Conservation (phyloP, 352 stramenopile species). For the Stephanocyclus meneghinianus region DNA sequence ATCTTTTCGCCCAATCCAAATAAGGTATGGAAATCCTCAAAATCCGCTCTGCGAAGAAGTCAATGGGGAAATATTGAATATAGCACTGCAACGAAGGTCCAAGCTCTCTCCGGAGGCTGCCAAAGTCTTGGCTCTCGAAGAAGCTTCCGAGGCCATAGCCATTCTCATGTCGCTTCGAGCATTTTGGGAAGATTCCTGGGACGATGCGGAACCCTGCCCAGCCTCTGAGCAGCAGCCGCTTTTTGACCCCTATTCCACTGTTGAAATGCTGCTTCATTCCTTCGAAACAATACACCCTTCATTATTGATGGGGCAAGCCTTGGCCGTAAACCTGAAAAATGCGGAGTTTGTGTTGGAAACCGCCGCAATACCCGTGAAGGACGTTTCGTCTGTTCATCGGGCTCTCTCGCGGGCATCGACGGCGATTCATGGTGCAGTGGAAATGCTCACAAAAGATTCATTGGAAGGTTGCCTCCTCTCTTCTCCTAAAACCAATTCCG, state of each 20-base stretch:
- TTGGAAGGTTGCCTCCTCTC: slow-evolving; percentile 33
- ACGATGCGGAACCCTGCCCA: slow-evolving; percentile 58
- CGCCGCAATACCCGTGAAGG: slow-evolving; percentile 44
- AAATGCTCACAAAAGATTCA: slow-evolving; percentile 65
- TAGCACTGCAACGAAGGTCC: slow-evolving; percentile 27
- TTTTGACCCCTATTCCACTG: slow-evolving; percentile 72
- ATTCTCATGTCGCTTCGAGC: slow-evolving; percentile 64
- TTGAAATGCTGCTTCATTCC: slow-evolving; percentile 77
- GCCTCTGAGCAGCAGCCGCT: slow-evolving; percentile 75
- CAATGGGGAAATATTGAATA: slow-evolving; percentile 49
- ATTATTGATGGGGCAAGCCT: slow-evolving; percentile 73
- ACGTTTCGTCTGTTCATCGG: slow-evolving; percentile 52
- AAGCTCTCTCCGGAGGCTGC: slow-evolving; percentile 29
- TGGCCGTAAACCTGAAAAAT: slow-evolving; percentile 72
- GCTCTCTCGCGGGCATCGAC: slow-evolving; percentile 50
- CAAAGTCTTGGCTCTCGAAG: slow-evolving; percentile 51
- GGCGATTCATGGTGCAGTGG: slow-evolving; percentile 57
- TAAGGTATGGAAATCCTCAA: slow-evolving; percentile 70
- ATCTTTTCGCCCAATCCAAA: neutral
- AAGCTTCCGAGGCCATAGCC: slow-evolving; percentile 64
- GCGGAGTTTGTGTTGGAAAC: slow-evolving; percentile 69
- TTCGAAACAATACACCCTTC: slow-evolving; percentile 80
- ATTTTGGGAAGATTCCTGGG: slow-evolving; percentile 79
- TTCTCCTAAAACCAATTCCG: slow-evolving; percentile 26
- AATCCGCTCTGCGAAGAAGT: slow-evolving; percentile 67